Base-by-base conservation (phyloP, 2,329 filamentous ascomycete species). In the Verticillium klebahnii region DNA sequence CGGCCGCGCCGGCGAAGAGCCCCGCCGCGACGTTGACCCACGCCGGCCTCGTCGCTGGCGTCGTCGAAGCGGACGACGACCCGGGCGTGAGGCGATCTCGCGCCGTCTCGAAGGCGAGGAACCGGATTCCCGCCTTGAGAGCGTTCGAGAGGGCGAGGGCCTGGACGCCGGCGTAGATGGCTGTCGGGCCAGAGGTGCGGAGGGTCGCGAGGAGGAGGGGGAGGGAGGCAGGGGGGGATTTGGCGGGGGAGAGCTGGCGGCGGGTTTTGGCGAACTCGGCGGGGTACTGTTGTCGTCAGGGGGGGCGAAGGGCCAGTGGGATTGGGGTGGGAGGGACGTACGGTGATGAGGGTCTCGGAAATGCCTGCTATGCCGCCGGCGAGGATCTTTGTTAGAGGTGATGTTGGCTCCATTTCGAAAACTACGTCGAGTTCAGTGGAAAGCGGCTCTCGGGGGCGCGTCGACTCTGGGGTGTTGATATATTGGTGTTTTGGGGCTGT, bases 331-430 rank as follows among this genome's bases (percentile, higher is more conserved):
- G 54, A 36, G 52, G 45, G 32, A 58, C 45, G 56, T 17, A 59
- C 45, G 32, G 57, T 60, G 29, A 64, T 39, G 36, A 58, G 59
- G 31, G 61, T 58, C 57, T 63, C 59, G 32, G 61, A 59, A 45
- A 63, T 57, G 25, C 62, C 62, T 32, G 62, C 62, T 57, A 61
- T 36, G 37, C 60, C 59, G 6, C 59, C 61, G 31, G 61, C 59
- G 29, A 61, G 25, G 52, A 61, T 58, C 58, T 64, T 60, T 37
- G 58, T 62, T 25, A 60, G 50, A 12, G 58, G 58, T 29, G 58
- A 50, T 17, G 63, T 56, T 15, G 54, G 45, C 7, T 59, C 62
- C 61, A 64, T 59, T 2, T 17, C 37, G 25, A 36, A 39, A 29
- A 19, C 31, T 56, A 25, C 7, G 15, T 11, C 14, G 37, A 15